Evolutionary conservation across 2,329 filamentous ascomycete genomes (phyloP).

Genomic region (Cordyceps tenuipes): DNA sequence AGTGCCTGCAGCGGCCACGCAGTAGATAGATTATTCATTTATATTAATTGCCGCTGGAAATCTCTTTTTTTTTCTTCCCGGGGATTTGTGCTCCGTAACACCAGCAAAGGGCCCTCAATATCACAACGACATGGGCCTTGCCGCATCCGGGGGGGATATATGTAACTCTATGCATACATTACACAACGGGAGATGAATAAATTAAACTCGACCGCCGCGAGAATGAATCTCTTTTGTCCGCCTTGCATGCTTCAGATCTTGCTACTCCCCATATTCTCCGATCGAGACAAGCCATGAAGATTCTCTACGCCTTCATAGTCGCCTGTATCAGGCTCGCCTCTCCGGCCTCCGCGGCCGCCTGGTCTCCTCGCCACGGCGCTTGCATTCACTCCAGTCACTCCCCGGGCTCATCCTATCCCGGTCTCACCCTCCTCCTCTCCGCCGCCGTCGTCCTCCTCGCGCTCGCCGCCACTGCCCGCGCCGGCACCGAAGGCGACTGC

Average conservation of each 20-base stretch:
- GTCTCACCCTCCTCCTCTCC: background rate
- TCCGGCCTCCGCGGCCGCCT: background rate
- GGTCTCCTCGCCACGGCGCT: background rate
- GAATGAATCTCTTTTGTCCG: background rate
- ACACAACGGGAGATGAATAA: background rate
- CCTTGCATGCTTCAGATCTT: background rate
- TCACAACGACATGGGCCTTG: background rate
- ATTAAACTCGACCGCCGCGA: background rate
- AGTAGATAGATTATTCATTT: too few relatives aligned
- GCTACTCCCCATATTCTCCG: background rate
- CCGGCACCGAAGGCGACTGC: slow-evolving; percentile 1
- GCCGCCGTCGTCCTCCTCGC: too few relatives aligned
- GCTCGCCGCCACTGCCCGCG: background rate
- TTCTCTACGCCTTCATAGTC: background rate
- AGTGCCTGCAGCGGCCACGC: too few relatives aligned
- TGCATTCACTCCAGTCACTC: background rate
- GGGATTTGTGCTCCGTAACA: too few relatives aligned
- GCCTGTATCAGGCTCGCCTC: background rate
- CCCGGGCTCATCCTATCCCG: background rate
- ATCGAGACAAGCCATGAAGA: background rate
- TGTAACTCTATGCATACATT: background rate
- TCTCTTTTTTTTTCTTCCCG: too few relatives aligned
- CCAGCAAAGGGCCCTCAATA: background rate
- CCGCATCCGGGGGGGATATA: background rate
- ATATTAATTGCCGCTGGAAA: too few relatives aligned